These are phyloP conservation scores for Microbotryomycetes sp. DNA, from an alignment of 1,284 basidiomycete genomes.

Conservation along the genomic window DNA sequence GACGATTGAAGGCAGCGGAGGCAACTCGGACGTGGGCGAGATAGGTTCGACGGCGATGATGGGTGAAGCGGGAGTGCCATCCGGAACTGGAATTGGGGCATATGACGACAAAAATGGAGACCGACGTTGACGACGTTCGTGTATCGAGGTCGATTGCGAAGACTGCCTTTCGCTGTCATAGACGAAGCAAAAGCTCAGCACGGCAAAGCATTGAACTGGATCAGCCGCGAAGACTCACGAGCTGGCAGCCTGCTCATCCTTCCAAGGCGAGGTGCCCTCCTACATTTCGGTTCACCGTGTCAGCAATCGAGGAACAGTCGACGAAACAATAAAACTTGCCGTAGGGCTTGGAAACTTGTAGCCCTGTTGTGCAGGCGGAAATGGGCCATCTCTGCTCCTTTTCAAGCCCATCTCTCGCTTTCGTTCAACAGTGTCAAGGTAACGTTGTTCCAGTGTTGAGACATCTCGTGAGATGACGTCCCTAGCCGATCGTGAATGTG, in stretches of 20 bases:
- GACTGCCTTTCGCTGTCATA: too few relatives aligned
- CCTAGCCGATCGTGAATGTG: too few relatives aligned
- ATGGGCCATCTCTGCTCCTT: slow-evolving; percentile 4
- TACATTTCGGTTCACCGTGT: too few relatives aligned
- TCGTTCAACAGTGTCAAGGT: slow-evolving; percentile 3
- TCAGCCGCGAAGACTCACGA: too few relatives aligned
- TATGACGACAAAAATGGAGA: neutral
- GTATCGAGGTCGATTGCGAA: neutral
- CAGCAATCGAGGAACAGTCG: too few relatives aligned
- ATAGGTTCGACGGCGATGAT: slow-evolving; percentile 10
- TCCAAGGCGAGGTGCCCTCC: too few relatives aligned
- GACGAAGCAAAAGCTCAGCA: too few relatives aligned
- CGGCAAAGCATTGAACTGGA: too few relatives aligned
- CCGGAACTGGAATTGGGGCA: neutral
- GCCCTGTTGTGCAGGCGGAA: slow-evolving; percentile 16
- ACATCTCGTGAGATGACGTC: too few relatives aligned
- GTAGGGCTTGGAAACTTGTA: slow-evolving; percentile 23
- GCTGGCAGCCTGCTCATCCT: too few relatives aligned
- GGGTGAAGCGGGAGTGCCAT: neutral
- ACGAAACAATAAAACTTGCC: too few relatives aligned
- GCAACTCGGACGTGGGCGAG: slow-evolving; percentile 15
- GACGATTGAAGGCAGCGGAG: neutral
- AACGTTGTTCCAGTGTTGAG: neutral
- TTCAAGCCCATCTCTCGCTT: slow-evolving; percentile 9
- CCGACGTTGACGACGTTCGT: neutral